Evolutionary conservation across 176 grass and related monocot species (phyloP), one percentile per base, ranked within the genome.

Genomic region (Triticum turgidum): DNA sequence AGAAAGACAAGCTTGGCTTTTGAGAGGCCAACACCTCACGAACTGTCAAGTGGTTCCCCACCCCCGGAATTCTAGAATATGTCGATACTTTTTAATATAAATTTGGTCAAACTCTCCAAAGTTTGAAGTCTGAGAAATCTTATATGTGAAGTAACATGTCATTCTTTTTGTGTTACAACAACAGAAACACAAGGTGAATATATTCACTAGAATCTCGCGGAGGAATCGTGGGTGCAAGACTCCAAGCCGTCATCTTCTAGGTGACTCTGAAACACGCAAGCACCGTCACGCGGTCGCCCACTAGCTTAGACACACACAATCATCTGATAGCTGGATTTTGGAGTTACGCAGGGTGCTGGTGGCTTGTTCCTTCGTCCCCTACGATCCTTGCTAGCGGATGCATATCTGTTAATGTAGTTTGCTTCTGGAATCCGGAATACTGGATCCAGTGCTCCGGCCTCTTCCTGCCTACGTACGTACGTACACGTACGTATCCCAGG

Each of bases 201-300:
- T 58, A 58, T 58, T 21, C 0, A 21, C 4, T 70, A 11, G 34
- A 2, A 38, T 72, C 37, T 25, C 2, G 21, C 10, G 39, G n/a
- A 73, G 47, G 39, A 45, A 17, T 8, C 21, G 3, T 24, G 10
- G 14, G 11, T 17, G 22, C 72, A 47, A 75, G 41, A 49, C 22
- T 7, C 22, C 41, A 47, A 29, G 25, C 22, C 12, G 42, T 49
- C 70, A 45, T 73, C 21, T 73, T 76, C 45, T 51, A 14, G n/a
- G 6, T 76, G 73, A 76, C 73, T 76, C 12, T 52, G 44, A 76
- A 76, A 76, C 73, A 76, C 73, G 73, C 47, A 75, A 29, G 72
- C 72, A 44, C 72, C 24, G 72, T 45, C 39, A 45, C n/a, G 39
- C 39, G 70, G 70, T 75, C 72, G 22, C 44, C 42, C 22, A 75